phyloP scores from a whole-genome alignment of 2,329 filamentous ascomycete genomes.

The Sodiomyces alkalinus region DNA sequence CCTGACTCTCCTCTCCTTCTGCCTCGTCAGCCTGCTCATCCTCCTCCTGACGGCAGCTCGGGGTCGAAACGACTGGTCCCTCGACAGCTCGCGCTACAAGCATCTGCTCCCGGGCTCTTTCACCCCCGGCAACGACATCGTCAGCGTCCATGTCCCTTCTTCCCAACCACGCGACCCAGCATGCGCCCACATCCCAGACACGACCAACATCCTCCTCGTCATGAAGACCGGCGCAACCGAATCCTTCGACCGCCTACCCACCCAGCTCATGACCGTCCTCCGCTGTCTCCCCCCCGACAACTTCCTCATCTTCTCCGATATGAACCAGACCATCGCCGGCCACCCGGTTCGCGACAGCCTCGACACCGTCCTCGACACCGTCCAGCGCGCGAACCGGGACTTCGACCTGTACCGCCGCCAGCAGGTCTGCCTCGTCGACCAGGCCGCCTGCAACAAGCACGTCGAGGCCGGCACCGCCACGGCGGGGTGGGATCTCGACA shows the following conservation, averaged over 20 bases:
- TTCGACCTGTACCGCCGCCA: conserved; percentile 34
- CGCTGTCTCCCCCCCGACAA: conserved; percentile 33
- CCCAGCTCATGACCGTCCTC: conserved; percentile 36
- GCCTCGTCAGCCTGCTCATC: conserved; percentile 13
- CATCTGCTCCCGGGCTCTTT: conserved; percentile 2
- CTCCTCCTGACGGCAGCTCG: conserved; percentile 18
- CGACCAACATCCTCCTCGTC: conserved; percentile 30
- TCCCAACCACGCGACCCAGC: conserved; percentile 12
- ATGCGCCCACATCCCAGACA: conserved; percentile 26
- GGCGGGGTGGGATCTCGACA: conserved; percentile 40
- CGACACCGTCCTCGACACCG: conserved; percentile 24
- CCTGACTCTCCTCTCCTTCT: conserved; percentile 12
- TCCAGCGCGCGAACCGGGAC: conserved; percentile 28
- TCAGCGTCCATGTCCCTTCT: conserved; percentile 4
- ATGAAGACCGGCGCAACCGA: conserved; percentile 45
- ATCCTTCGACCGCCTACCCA: conserved; percentile 33
- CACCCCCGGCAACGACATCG: not conserved
- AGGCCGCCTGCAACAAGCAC: conserved; percentile 26
- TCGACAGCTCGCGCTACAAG: conserved; percentile 14
- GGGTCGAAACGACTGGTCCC: conserved; percentile 15
- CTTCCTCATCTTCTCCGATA: conserved; percentile 43
- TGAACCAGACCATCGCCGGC: conserved; percentile 30
- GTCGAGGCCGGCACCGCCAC: conserved; percentile 11
- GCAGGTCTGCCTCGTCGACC: conserved; percentile 26
- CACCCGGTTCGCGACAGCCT: conserved; percentile 30